Conservation (phyloP, 2,329 filamentous ascomycete genomes). For the Aspergillus puulaauensis region DNA sequence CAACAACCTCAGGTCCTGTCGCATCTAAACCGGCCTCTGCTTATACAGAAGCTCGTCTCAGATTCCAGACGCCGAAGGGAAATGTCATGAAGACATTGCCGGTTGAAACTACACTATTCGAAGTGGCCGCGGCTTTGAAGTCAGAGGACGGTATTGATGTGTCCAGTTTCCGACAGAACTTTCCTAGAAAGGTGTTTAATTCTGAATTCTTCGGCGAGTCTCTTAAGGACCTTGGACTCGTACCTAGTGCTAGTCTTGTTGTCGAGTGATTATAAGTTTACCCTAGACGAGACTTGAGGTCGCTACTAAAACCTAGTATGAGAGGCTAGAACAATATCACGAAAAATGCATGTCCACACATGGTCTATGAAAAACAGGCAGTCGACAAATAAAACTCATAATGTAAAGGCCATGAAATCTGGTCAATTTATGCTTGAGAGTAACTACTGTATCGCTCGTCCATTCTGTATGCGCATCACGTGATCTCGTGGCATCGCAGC, state of each 20-base stretch:
- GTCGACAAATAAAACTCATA: not conserved
- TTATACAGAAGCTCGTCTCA: conserved; percentile 77
- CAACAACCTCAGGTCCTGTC: conserved; percentile 49
- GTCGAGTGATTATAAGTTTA: conserved; percentile 50
- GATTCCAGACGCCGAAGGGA: conserved; percentile 73
- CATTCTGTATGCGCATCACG: conserved; percentile 21
- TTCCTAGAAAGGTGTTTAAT: conserved; percentile 78
- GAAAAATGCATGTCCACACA: not conserved
- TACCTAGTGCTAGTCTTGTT: conserved; percentile 87
- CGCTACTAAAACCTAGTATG: not conserved
- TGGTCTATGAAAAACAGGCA: too few relatives aligned
- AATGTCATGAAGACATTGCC: conserved; percentile 85
- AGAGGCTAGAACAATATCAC: not conserved
- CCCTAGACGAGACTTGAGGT: not conserved
- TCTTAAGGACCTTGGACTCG: conserved; percentile 84
- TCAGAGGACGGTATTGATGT: conserved; percentile 70
- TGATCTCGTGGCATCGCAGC: conserved; percentile 32
- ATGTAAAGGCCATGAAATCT: not conserved
- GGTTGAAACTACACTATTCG: conserved; percentile 87
- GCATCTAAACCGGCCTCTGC: conserved; percentile 65
- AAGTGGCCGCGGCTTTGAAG: conserved; percentile 76
- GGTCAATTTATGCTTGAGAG: not conserved
- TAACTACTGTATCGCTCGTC: not conserved
- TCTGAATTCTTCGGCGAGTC: conserved; percentile 82
- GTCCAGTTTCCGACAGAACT: conserved; percentile 78